phyloP scores from a whole-genome alignment of 768 basidiomycete genomes.

The Tulasnella sp. region DNA sequence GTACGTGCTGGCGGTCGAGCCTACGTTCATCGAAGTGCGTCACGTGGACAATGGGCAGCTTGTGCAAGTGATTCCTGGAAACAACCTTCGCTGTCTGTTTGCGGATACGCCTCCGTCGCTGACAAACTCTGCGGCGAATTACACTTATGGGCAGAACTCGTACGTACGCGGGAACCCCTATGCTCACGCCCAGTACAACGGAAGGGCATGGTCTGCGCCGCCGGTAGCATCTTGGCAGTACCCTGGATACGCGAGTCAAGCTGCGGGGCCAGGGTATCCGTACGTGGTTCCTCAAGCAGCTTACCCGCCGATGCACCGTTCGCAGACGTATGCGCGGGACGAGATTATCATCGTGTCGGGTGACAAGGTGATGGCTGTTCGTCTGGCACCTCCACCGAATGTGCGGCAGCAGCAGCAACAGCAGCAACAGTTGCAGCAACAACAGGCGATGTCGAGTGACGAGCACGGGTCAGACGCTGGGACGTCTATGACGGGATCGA shows the following conservation, averaged over 20 bases:
- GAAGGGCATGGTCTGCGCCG: neutral
- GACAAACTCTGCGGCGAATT: slow-evolving; percentile 28
- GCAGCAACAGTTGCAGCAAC: neutral
- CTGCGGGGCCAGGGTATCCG: slow-evolving; percentile 20
- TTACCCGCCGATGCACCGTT: slow-evolving; percentile 23
- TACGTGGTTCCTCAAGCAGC: slow-evolving; percentile 30
- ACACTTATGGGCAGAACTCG: neutral
- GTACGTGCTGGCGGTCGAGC: slow-evolving; percentile 92
- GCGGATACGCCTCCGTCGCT: slow-evolving; percentile 86
- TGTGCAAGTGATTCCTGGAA: slow-evolving; percentile 90
- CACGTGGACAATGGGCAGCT: slow-evolving; percentile 87
- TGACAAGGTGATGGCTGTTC: slow-evolving; percentile 65
- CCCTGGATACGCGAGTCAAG: neutral
- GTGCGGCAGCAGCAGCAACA: neutral
- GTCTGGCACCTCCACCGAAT: slow-evolving; percentile 29
- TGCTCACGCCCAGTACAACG: neutral
- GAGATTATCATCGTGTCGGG: slow-evolving; percentile 88
- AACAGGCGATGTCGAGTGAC: neutral
- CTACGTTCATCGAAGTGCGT: slow-evolving; percentile 90
- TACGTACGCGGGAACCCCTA: slow-evolving; percentile 8
- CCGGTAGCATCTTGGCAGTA: neutral
- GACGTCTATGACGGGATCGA: neutral
- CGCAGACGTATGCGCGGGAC: slow-evolving; percentile 32
- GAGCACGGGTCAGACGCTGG: neutral
- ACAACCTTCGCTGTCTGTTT: slow-evolving; percentile 79